Evolutionary conservation across 306 rosid genomes (phyloP).

Genomic region (Medicago arabica): DNA sequence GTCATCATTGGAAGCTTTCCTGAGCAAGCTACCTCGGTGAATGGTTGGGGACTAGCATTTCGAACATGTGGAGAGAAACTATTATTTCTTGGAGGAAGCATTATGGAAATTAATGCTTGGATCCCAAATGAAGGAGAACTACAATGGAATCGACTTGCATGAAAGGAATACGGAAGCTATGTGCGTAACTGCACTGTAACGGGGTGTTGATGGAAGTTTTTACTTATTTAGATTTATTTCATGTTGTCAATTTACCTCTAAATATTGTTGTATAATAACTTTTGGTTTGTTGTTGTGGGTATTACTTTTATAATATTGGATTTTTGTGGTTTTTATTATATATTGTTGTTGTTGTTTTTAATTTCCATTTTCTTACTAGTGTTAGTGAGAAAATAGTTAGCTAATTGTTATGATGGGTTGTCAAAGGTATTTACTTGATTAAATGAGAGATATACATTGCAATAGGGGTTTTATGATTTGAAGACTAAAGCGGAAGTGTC

Average conservation of each 20-base stretch:
- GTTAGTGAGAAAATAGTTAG: no score
- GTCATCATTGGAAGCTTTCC: conserved; percentile 68
- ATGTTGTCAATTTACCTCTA: neutral
- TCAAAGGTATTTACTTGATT: no score
- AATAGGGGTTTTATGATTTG: no score
- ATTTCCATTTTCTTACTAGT: no score
- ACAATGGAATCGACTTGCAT: conserved; percentile 62
- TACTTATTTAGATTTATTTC: neutral
- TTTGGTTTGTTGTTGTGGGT: no score
- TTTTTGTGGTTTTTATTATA: no score
- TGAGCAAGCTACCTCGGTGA: conserved; percentile 47
- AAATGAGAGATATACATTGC: no score
- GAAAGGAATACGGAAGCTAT: conserved; percentile 49
- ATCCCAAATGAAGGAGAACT: conserved; percentile 56
- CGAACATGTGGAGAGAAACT: conserved; percentile 69
- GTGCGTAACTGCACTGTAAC: conserved; percentile 79
- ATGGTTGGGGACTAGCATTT: conserved; percentile 85
- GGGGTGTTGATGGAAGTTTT: conserved; percentile 64
- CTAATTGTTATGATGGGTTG: no score
- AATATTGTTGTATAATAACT: neutral
- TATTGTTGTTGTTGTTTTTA: no score
- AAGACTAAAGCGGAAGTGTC: no score
- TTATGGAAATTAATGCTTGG: conserved; percentile 65
- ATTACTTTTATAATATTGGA: neutral
- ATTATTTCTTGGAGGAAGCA: conserved; percentile 61